phyloP scores from a whole-genome alignment of 495 filamentous ascomycete species.

The Penicillium nucicola region DNA sequence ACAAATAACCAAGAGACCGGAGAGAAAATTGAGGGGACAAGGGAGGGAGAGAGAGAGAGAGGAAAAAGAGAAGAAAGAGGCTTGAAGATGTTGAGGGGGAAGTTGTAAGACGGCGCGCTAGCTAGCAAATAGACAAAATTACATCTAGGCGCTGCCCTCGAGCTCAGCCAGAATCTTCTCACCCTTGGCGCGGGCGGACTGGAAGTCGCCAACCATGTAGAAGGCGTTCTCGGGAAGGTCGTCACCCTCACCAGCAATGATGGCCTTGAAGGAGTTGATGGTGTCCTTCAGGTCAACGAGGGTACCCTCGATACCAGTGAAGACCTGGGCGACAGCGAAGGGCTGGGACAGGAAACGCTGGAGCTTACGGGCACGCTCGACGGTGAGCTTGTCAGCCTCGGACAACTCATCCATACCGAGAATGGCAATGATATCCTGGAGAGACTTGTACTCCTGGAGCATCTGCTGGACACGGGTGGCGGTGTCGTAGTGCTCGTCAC shows the following conservation, averaged over 20 bases:
- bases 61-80: slow-evolving; percentile 26
- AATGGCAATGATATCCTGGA: slow-evolving; percentile 99
- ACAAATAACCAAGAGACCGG: slow-evolving; percentile 19
- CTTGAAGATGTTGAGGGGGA: slow-evolving; percentile 22
- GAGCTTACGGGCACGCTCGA: slow-evolving; percentile 99
- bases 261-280: slow-evolving; percentile 94
- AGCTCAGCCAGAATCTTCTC: slow-evolving; percentile 99
- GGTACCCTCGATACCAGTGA: slow-evolving; percentile 97
- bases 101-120: slow-evolving; percentile 19
- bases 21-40: slow-evolving; percentile 9
- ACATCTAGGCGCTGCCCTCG: slow-evolving; percentile 65
- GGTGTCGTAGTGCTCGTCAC: slow-evolving; percentile 94
- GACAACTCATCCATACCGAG: slow-evolving; percentile 99
- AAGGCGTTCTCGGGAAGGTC: slow-evolving; percentile 93
- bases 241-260: slow-evolving; percentile 93
- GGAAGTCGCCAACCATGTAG: slow-evolving; percentile 98
- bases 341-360: slow-evolving; percentile 99
- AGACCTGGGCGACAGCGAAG: slow-evolving; percentile 98
- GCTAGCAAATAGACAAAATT: slow-evolving; percentile 39
- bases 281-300: slow-evolving; percentile 98
- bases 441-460: slow-evolving; percentile 99
- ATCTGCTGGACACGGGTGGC: slow-evolving; percentile 96
- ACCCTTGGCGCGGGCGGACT: slow-evolving; percentile 91
- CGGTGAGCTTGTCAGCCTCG: slow-evolving; percentile 97
- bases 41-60: slow-evolving; percentile 3